Evolutionary conservation across 106 monocot genomes (phyloP).

Genomic region (Dendrobium officinale): DNA sequence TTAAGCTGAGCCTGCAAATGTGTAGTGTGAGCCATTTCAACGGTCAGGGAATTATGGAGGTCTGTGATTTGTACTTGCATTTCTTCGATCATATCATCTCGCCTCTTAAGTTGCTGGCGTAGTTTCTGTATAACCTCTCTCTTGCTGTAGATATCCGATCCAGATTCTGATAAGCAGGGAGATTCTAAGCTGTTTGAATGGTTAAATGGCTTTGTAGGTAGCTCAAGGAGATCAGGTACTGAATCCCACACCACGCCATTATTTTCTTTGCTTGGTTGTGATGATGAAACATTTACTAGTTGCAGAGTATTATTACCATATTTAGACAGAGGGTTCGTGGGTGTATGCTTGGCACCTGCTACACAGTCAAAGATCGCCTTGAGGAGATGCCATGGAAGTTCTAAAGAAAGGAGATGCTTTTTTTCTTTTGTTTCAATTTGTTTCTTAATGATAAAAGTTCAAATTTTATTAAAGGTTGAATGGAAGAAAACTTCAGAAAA

Average conservation of each 20-base stretch:
- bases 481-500: too few relatives aligned
- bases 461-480: too few relatives aligned
- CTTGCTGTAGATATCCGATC: slow-evolving; percentile 23
- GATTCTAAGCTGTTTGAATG: slow-evolving; percentile 24
- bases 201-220: slow-evolving; percentile 20
- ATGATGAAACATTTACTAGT: slow-evolving; percentile 9
- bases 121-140: slow-evolving; percentile 32
- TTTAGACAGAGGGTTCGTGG: slow-evolving; percentile 7
- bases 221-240: slow-evolving; percentile 22
- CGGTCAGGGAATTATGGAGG: slow-evolving; percentile 12
- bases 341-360: neutral
- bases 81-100: slow-evolving; percentile 40
- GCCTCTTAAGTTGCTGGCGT: slow-evolving; percentile 18
- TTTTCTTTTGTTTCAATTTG: too few relatives aligned
- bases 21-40: slow-evolving; percentile 11
- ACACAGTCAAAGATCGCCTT: neutral
- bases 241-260: neutral
- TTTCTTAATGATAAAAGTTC: too few relatives aligned
- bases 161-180: slow-evolving; percentile 25
- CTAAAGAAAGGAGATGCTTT: too few relatives aligned
- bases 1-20: slow-evolving; percentile 25
- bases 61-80: slow-evolving; percentile 25
- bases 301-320: slow-evolving; percentile 11
- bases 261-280: neutral
- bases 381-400: too few relatives aligned